Conservation (phyloP, 192 early-diverging fungal genomes). For the Lobosporangium transversale region DNA sequence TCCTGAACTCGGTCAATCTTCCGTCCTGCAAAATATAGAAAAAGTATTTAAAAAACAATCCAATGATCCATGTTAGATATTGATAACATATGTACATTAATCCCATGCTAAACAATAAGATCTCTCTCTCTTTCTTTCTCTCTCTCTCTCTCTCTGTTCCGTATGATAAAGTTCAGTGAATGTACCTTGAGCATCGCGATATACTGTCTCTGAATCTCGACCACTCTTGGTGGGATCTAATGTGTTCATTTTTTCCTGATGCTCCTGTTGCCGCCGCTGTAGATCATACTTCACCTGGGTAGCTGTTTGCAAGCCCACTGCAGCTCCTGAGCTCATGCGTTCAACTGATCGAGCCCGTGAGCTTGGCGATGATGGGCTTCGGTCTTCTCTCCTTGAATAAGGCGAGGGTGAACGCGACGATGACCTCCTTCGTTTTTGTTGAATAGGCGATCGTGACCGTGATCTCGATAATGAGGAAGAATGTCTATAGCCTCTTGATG, state of each 20-base stretch:
- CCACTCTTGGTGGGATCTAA: slow-evolving; percentile 36
- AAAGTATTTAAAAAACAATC: too few relatives aligned
- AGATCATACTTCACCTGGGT: slow-evolving; percentile 25
- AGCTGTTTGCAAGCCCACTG: slow-evolving; percentile 39
- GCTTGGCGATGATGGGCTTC: background rate
- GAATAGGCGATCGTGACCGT: slow-evolving; percentile 11
- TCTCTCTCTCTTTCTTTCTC: too few relatives aligned
- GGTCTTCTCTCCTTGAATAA: background rate
- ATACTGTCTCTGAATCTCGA: slow-evolving; percentile 49
- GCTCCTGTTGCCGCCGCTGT: slow-evolving; percentile 15
- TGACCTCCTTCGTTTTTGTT: slow-evolving; percentile 23
- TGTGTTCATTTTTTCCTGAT: slow-evolving; percentile 5
- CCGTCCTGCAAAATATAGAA: slow-evolving; percentile 24
- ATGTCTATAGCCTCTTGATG: background rate
- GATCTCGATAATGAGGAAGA: slow-evolving; percentile 22
- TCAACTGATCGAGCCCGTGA: slow-evolving; percentile 24
- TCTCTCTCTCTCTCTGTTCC: too few relatives aligned
- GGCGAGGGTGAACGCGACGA: slow-evolving; percentile 33
- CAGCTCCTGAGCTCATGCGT: slow-evolving; percentile 29
- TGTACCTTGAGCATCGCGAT: slow-evolving; percentile 56
- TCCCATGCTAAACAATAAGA: too few relatives aligned
- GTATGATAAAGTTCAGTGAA: too few relatives aligned
- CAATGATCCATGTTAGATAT: too few relatives aligned
- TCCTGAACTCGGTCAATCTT: slow-evolving; percentile 54
- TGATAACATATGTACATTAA: too few relatives aligned